Base-by-base conservation (phyloP, 1,284 basidiomycete species). In the Trichosporon asahii region DNA sequence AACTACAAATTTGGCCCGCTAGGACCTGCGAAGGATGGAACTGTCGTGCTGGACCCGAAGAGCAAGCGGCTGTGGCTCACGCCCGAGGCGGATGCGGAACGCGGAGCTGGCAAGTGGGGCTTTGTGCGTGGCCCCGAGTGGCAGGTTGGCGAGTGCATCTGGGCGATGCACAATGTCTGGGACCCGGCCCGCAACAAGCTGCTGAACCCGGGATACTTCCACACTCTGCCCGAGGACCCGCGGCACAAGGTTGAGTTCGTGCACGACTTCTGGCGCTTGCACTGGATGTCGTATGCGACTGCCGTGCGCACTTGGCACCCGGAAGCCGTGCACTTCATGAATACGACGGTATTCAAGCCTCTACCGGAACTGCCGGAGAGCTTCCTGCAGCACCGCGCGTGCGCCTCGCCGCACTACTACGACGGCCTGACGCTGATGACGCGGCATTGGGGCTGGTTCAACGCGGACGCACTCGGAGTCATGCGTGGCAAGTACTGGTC, bases 161-260 rank as follows among this genome's bases (percentile, higher is more conserved):
- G 96, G 96, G 95, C 94, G 0, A 88, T 89, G 75, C 95, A 98
- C 79, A 93, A 91, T 67, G 91, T 98, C 0, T 99, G 96, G 96
- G 91, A 98, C 77, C 70, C 80, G 64, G 84, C 88, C 64, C 89
- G 89, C 0, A 89, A 89, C 15, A 88, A 87, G 37, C 80, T 96
- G 2, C 85, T 95, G 67, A 84, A 86, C 46, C 91, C 93, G 0
- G 87, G 90, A 72, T 98, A 99, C 84, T 99, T 99, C 84, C 82
- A 78, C 44, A 85, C 81, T 63, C 74, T 76, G 76, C 76, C 89
- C 78, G 71, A 76, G 65, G 73, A 84, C 74, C 73, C 77, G 3
- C 71, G 79, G 11, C 76, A 79, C 14, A 35, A 71, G 14, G 72
- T 79, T 57, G 77, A 81, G 31, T 97, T 94, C 77, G 88, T 93